phyloP scores from a whole-genome alignment of 306 rosid genomes.

The Castanea mollissima region DNA sequence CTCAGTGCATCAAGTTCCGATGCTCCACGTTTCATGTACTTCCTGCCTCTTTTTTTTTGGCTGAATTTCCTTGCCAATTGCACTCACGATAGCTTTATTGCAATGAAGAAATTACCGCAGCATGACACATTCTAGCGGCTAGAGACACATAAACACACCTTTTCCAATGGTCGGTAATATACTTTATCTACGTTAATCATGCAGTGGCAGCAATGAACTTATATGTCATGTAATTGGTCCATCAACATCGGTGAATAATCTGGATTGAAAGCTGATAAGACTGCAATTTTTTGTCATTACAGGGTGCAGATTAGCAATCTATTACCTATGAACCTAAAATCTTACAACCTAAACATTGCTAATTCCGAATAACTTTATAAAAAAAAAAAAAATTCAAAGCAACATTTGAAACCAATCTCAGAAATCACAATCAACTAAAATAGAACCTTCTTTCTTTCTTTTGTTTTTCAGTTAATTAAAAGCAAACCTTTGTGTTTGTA shows the following conservation, averaged over 20 bases:
- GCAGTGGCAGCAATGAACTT: no score
- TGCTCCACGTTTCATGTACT: slow-evolving; percentile 84
- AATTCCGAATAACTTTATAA: neutral
- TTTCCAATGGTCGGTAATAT: neutral
- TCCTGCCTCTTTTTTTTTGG: slow-evolving; percentile 29
- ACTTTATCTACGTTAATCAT: neutral
- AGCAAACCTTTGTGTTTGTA: slow-evolving; percentile 50
- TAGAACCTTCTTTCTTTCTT: neutral
- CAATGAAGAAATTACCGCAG: slow-evolving; percentile 14
- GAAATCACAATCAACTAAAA: neutral
- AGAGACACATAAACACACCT: no score
- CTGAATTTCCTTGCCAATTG: slow-evolving; percentile 63
- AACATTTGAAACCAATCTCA: neutral
- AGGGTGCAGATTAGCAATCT: no score
- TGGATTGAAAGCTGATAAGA: no score
- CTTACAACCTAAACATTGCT: neutral
- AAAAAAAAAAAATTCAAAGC: no score
- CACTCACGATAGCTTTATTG: slow-evolving; percentile 86
- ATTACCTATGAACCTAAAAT: neutral
- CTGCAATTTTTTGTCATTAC: no score
- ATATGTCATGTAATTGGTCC: no score
- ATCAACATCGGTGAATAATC: no score
- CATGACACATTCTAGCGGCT: neutral
- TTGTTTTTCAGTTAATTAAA: neutral
- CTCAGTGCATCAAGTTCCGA: slow-evolving; percentile 71